A percentile compares a stretch with the other conserved stretches of the same genome.
Conservation (phyloP, 306 rosid species). For the Cicer yamashitae region DNA sequence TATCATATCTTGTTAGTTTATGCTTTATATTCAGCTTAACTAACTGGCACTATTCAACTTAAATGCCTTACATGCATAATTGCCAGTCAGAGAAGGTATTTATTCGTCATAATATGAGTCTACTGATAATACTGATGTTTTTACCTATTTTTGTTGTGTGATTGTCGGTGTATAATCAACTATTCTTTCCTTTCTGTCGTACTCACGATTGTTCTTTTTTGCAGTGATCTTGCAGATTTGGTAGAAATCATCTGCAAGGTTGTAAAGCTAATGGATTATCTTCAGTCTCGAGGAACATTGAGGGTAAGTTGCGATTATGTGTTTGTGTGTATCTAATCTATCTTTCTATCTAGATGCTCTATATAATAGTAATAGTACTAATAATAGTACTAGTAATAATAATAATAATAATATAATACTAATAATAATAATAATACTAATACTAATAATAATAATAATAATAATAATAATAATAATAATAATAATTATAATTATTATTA, state of each 20-base stretch:
- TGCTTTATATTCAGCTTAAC: constrained; percentile 23
- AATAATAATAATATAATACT: not conserved
- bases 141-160: not conserved
- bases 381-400: not conserved
- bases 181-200: constrained; percentile 33
- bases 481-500: not conserved
- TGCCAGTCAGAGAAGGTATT: constrained; percentile 15
- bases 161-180: constrained; percentile 3
- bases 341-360: not conserved
- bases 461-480: not conserved
- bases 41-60: not conserved
- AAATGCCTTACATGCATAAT: constrained; percentile 7
- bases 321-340: not conserved
- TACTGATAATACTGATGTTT: constrained; percentile 14
- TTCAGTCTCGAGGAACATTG: constrained; percentile 84
- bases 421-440: not conserved
- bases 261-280: constrained; percentile 74
- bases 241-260: constrained; percentile 79
- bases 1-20: constrained; percentile 5
- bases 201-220: constrained; percentile 43
- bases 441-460: not conserved
- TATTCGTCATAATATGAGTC: not conserved
- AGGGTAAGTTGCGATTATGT: constrained; percentile 63
- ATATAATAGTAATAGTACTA: not conserved
- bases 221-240: constrained; percentile 90